Conservation (phyloP, 2,329 filamentous ascomycete species). For the Pseudogymnoascus destructans region DNA sequence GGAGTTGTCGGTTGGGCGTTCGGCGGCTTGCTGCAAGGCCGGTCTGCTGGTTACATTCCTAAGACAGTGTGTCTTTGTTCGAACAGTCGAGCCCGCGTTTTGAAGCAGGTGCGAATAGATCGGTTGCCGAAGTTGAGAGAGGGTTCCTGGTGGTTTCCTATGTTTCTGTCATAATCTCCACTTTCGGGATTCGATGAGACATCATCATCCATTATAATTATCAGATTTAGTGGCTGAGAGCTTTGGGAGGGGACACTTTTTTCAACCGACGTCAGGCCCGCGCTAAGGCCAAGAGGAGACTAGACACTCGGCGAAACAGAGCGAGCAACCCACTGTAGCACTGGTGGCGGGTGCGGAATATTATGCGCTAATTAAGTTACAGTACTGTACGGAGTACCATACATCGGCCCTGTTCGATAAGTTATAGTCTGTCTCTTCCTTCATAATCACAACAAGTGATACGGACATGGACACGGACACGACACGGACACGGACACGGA, state of each 20-base stretch:
- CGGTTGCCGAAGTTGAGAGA: neutral
- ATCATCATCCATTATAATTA: conserved; percentile 9
- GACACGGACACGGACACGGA: neutral
- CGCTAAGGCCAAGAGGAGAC: conserved; percentile 5
- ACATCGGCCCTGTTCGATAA: neutral
- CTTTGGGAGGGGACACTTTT: conserved; percentile 7
- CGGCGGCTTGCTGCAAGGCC: neutral
- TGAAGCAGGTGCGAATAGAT: neutral
- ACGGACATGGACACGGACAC: neutral
- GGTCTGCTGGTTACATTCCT: conserved; percentile 6
- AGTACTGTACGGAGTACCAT: neutral
- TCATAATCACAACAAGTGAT: neutral
- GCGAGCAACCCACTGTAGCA: conserved; percentile 6
- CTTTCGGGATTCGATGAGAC: conserved; percentile 5
- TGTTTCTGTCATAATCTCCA: conserved; percentile 6
- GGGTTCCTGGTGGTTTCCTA: neutral
- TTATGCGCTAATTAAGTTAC: neutral
- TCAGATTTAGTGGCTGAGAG: conserved; percentile 8
- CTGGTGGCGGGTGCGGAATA: conserved; percentile 3
- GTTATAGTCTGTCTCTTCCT: neutral
- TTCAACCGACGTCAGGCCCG: conserved; percentile 7
- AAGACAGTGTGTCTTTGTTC: conserved; percentile 6
- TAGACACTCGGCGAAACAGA: conserved; percentile 1
- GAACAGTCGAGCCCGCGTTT: neutral
- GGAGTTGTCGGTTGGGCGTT: conserved; percentile 2